A percentile compares a stretch with the other conserved stretches of the same genome.
Conservation (phyloP, 352 stramenopile genomes). For the Pythium insidiosum region DNA sequence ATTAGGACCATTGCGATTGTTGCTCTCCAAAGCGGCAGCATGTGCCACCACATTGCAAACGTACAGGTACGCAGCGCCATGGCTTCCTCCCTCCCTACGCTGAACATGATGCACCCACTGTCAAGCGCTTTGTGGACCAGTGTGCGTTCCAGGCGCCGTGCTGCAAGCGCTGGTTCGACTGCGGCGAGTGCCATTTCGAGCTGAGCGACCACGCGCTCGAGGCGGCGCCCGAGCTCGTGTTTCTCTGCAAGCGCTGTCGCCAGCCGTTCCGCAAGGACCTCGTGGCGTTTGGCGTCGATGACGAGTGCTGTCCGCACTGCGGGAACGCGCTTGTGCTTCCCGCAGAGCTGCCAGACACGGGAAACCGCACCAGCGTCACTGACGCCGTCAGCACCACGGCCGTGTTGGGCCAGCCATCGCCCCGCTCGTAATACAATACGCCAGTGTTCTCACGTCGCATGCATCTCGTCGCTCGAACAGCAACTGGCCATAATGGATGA, state of each 20-base stretch:
- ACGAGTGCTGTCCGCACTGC: slow-evolving; percentile 63
- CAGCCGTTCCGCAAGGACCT: slow-evolving; percentile 62
- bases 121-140: slow-evolving; percentile 10
- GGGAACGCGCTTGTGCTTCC: slow-evolving; percentile 29
- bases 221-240: slow-evolving; percentile 35
- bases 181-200: slow-evolving; percentile 68
- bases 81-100: no score
- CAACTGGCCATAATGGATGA: no score
- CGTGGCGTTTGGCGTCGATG: slow-evolving; percentile 30
- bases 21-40: slow-evolving; percentile 2
- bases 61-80: slow-evolving; percentile 15
- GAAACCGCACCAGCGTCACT: no score
- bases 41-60: slow-evolving; percentile 48
- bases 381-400: no score
- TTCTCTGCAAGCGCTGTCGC: slow-evolving; percentile 62
- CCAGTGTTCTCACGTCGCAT: no score
- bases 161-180: slow-evolving; percentile 76
- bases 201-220: slow-evolving; percentile 42
- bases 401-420: no score
- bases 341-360: no score
- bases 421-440: no score
- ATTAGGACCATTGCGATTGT: no score
- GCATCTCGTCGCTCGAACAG: no score
- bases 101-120: not conserved
- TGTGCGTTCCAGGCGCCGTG: slow-evolving; percentile 59